Evolutionary conservation across 192 early-diverging fungal genomes (phyloP).

Genomic region (Rhizophagus prolifer): DNA sequence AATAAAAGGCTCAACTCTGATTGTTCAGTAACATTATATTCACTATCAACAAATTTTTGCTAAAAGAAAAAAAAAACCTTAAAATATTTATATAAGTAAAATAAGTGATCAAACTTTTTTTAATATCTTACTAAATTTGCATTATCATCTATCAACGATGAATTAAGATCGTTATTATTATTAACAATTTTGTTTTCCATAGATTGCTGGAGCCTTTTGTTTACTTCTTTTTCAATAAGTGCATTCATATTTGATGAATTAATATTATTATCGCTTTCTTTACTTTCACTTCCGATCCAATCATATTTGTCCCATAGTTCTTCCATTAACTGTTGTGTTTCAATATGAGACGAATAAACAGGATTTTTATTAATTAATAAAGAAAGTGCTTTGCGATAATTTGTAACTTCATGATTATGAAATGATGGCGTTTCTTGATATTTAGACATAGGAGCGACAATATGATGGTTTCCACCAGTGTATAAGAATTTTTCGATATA

Average conservation of each 20-base stretch:
- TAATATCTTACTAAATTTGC: background rate
- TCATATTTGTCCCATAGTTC: slow-evolving; percentile 4
- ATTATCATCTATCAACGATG: background rate
- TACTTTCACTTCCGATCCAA: background rate
- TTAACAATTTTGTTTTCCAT: background rate
- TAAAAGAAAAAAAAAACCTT: background rate
- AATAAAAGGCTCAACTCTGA: background rate
- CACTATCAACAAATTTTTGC: background rate
- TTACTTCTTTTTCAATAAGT: slow-evolving; percentile 12
- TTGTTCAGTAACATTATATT: background rate
- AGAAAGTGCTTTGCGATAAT: slow-evolving; percentile 15
- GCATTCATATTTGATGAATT: background rate
- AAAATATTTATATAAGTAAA: background rate
- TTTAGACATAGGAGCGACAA: background rate
- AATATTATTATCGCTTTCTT: background rate
- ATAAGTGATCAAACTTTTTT: too few relatives aligned
- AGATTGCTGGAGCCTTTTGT: background rate
- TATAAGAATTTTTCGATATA: slow-evolving; percentile 1
- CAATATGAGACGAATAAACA: background rate
- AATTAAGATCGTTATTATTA: slow-evolving; percentile 6
- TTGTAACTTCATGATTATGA: background rate
- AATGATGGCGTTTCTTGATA: background rate
- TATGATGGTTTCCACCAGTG: slow-evolving; percentile 5
- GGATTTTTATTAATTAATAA: background rate
- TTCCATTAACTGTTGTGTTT: background rate